phyloP scores from a whole-genome alignment of 1,284 basidiomycete species.

The Neonothopanus nambi region DNA sequence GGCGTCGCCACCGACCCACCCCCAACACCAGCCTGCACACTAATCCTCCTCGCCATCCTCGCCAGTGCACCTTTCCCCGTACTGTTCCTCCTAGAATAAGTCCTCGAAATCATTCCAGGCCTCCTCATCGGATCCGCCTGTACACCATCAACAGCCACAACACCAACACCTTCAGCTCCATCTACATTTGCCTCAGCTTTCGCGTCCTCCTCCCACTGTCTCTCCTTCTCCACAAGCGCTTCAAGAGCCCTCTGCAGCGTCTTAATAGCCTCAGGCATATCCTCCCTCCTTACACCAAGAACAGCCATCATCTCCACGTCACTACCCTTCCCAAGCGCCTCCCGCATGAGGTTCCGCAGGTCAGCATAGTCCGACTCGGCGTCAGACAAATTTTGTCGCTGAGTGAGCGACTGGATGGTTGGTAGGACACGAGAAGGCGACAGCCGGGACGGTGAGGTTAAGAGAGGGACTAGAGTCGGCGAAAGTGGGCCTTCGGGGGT shows the following conservation, averaged over 20 bases:
- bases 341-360: slow-evolving; percentile 57
- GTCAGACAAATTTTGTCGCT: slow-evolving; percentile 56
- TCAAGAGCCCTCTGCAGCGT: slow-evolving; percentile 72
- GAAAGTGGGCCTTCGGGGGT: background rate
- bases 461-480: slow-evolving; percentile 1
- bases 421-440: slow-evolving; percentile 4
- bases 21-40: slow-evolving; percentile 20
- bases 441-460: slow-evolving; percentile 1
- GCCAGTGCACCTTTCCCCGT: background rate
- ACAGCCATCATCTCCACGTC: slow-evolving; percentile 67
- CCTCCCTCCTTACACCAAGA: slow-evolving; percentile 62
- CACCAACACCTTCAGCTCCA: slow-evolving; percentile 4
- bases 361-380: slow-evolving; percentile 54
- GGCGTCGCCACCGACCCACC: background rate
- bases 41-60: slow-evolving; percentile 25
- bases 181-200: slow-evolving; percentile 1
- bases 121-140: background rate
- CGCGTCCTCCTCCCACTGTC: slow-evolving; percentile 5
- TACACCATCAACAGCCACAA: background rate
- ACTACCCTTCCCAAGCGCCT: slow-evolving; percentile 54
- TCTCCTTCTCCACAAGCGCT: slow-evolving; percentile 41
- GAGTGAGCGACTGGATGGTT: slow-evolving; percentile 18
- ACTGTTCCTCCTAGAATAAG: slow-evolving; percentile 11
- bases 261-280: slow-evolving; percentile 80
- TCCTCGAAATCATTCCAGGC: background rate